Conservation (phyloP, 306 rosid genomes). For the Ammopiptanthus mongolicus region DNA sequence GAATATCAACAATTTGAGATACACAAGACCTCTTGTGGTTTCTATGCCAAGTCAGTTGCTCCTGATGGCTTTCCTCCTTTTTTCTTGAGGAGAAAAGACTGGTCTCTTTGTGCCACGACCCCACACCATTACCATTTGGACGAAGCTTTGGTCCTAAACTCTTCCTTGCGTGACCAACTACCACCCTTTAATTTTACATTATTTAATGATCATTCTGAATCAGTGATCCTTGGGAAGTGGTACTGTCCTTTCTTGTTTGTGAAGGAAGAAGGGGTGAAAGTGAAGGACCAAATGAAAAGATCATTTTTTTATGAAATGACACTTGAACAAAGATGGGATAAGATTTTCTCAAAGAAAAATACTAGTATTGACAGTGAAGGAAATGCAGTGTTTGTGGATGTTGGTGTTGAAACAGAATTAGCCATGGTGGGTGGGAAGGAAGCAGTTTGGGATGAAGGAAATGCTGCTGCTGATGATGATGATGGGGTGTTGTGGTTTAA, state of each 20-base stretch:
- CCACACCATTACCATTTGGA: constrained; percentile 24
- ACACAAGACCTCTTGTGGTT: neutral
- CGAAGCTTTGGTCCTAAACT: constrained; percentile 43
- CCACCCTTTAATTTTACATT: constrained; percentile 30
- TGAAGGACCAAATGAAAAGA: constrained; percentile 26
- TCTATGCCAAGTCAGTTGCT: constrained; percentile 31
- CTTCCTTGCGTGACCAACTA: constrained; percentile 19
- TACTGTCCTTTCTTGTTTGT: constrained; percentile 51
- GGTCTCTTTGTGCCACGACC: constrained; percentile 14
- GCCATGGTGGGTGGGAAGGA: constrained; percentile 20
- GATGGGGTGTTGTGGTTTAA: constrained; percentile 29
- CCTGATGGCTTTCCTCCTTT: constrained; percentile 38
- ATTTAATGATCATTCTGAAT: neutral
- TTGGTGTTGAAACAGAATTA: constrained; percentile 24
- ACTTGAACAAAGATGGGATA: constrained; percentile 49
- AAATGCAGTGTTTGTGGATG: constrained; percentile 32
- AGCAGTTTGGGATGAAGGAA: constrained; percentile 13
- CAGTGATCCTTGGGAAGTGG: constrained; percentile 48
- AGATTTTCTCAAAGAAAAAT: constrained; percentile 26
- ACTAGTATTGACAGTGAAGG: neutral
- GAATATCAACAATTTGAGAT: constrained; percentile 31
- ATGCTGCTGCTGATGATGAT: neutral
- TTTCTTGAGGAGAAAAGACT: constrained; percentile 25
- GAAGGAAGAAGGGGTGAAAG: constrained; percentile 24
- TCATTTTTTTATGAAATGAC: constrained; percentile 43